These are phyloP conservation scores for Penicillium mononematosum DNA, from an alignment of 495 filamentous ascomycete genomes.

Conservation along the genomic window DNA sequence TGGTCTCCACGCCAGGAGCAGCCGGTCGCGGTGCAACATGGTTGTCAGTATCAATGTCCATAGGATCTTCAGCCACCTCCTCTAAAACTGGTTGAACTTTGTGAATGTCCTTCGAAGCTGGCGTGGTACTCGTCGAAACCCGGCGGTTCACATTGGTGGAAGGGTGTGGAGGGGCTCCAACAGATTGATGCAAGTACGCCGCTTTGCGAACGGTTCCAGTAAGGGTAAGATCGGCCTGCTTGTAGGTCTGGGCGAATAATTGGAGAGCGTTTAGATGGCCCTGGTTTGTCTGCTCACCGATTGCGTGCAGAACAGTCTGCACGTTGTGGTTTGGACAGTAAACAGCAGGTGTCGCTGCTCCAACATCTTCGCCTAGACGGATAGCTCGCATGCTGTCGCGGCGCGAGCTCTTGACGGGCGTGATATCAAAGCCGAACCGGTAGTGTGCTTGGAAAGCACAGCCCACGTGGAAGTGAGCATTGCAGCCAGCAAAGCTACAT, in stretches of 20 bases:
- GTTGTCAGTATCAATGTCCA: conserved; percentile 40
- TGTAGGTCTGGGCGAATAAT: conserved; percentile 81
- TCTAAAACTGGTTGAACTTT: conserved; percentile 32
- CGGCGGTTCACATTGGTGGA: conserved; percentile 33
- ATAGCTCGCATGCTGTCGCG: conserved; percentile 71
- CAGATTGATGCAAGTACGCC: conserved; percentile 57
- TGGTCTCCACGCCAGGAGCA: conserved; percentile 17
- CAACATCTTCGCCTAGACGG: conserved; percentile 73
- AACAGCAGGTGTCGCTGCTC: conserved; percentile 71
- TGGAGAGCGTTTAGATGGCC: conserved; percentile 71
- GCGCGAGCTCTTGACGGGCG: conserved; percentile 82
- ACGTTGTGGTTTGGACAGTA: conserved; percentile 87
- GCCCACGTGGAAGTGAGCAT: conserved; percentile 77
- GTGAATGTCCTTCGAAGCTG: conserved; percentile 29
- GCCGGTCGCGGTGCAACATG: conserved; percentile 20
- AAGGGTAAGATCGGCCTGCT: conserved; percentile 86
- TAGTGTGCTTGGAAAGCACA: conserved; percentile 86
- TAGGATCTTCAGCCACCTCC: conserved; percentile 30
- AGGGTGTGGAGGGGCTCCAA: conserved; percentile 35
- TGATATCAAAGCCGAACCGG: conserved; percentile 83
- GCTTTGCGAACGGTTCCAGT: conserved; percentile 93
- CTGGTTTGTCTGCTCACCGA: conserved; percentile 67
- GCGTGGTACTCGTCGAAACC: conserved; percentile 37
- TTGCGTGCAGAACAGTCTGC: conserved; percentile 68
- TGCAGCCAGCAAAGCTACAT: conserved; percentile 71